Conservation (phyloP, 1,139 yeast genomes). For the Sugiyamaella japonica region DNA sequence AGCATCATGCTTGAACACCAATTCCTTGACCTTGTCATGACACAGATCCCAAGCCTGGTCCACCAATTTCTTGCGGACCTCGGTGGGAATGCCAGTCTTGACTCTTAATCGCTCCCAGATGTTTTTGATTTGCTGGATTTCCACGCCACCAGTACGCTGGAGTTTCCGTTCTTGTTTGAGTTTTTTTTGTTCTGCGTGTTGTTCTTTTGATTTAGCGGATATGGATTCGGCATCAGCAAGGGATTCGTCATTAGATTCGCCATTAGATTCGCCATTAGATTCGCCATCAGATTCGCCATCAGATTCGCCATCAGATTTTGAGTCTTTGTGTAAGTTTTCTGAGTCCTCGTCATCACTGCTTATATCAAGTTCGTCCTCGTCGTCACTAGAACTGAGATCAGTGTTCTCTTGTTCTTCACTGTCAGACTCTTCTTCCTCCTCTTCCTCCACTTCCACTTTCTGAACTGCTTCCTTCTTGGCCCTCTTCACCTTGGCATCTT, state of each 20-base stretch:
- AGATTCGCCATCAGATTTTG: too few species aligned
- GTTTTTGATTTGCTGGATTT: constrained; percentile 80
- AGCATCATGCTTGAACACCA: constrained; percentile 94
- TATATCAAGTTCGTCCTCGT: constrained; percentile 39
- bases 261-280: too few species aligned
- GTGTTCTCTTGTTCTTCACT: constrained; percentile 19
- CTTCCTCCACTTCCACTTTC: constrained; percentile 14
- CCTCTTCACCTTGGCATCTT: constrained; percentile 15
- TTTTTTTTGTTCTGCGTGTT: constrained; percentile 82
- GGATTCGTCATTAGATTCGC: too few species aligned
- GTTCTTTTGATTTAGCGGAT: constrained; percentile 44
- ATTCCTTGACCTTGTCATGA: constrained; percentile 72
- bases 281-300: too few species aligned
- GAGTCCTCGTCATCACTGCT: constrained; percentile 34
- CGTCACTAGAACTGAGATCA: constrained; percentile 13
- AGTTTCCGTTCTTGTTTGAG: constrained; percentile 78
- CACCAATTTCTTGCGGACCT: constrained; percentile 73
- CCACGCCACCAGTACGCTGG: constrained; percentile 80
- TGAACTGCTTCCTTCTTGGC: constrained; percentile 15
- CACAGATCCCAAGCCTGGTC: constrained; percentile 84
- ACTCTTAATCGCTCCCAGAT: constrained; percentile 93
- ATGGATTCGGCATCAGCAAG: too few species aligned
- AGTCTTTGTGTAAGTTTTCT: constrained; percentile 23
- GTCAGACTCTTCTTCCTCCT: constrained; percentile 18
- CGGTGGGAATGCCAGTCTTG: constrained; percentile 75